phyloP scores from a whole-genome alignment of 495 filamentous ascomycete species.

The Aspergillus biplanus region DNA sequence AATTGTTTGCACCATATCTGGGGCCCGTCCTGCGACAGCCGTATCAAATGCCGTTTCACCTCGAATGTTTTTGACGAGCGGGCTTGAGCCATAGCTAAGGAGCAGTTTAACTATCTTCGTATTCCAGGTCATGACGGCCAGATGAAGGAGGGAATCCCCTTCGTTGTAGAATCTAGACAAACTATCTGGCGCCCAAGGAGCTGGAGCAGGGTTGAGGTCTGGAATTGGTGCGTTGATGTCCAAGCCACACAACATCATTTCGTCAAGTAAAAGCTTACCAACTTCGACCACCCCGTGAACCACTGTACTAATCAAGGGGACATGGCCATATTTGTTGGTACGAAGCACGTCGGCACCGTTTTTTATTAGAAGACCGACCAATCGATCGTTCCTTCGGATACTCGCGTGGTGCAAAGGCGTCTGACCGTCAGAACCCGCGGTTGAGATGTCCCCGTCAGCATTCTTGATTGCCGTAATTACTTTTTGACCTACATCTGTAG shows the following conservation, averaged over 20 bases:
- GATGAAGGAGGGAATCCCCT: neutral
- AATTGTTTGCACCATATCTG: neutral
- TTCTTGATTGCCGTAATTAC: neutral
- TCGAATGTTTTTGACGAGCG: neutral
- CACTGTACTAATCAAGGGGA: neutral
- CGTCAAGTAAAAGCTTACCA: neutral
- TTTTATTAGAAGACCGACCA: neutral
- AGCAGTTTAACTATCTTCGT: neutral
- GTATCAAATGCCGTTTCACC: neutral
- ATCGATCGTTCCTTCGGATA: neutral
- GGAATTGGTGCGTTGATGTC: neutral
- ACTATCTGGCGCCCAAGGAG: neutral
- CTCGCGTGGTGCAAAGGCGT: neutral
- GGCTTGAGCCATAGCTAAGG: neutral
- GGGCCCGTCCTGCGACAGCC: neutral
- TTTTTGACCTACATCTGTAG: neutral
- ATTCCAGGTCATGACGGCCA: neutral
- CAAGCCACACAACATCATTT: neutral
- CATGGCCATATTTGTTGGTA: neutral
- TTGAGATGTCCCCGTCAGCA: neutral
- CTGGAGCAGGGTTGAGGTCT: neutral
- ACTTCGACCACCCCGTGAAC: neutral
- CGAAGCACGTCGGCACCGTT: neutral
- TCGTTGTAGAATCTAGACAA: neutral
- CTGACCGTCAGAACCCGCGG: neutral